Percentiles rank a stretch among this genome's conserved stretches.
Conservation (phyloP, 140 eudicot species). For the Stevia rebaudiana region DNA sequence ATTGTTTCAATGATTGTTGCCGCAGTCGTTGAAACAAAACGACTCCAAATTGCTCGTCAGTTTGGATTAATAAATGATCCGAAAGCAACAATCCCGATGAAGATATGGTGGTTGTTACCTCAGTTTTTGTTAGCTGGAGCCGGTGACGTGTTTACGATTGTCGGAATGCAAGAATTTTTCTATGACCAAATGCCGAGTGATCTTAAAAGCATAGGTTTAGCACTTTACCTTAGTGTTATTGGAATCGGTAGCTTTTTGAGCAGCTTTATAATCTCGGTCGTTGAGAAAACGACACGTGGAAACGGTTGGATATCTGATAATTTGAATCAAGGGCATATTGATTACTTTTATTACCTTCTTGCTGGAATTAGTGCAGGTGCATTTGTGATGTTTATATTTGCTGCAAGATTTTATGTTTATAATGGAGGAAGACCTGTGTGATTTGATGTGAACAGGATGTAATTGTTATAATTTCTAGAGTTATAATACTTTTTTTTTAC, state of each 20-base stretch:
- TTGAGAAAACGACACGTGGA: conserved; percentile 26
- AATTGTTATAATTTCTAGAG: too few species aligned
- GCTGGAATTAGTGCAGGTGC: conserved; percentile 30
- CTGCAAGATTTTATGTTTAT: conserved; percentile 23
- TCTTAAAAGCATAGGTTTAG: conserved; percentile 39
- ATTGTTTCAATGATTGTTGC: conserved; percentile 33
- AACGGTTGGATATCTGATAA: conserved; percentile 38
- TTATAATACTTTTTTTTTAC: too few species aligned
- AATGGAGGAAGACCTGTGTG: conserved; percentile 9
- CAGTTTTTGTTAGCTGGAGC: conserved; percentile 40
- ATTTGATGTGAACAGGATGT: too few species aligned
- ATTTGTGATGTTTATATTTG: conserved; percentile 23
- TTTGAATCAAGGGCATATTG: conserved; percentile 30
- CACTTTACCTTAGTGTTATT: conserved; percentile 26
- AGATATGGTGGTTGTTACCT: conserved; percentile 47
- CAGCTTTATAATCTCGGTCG: conserved; percentile 29
- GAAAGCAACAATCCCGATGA: conserved; percentile 32
- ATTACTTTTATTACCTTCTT: conserved; percentile 37
- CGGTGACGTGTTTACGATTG: conserved; percentile 30
- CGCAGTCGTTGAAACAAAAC: conserved; percentile 37
- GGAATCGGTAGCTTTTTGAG: conserved; percentile 43
- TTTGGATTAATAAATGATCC: conserved; percentile 30
- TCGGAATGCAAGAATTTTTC: conserved; percentile 47
- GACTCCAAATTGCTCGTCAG: conserved; percentile 27
- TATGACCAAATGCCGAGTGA: conserved; percentile 46